These are phyloP conservation scores for Dictyostelium purpureum DNA, from an alignment of 78 protist species.

Conservation along the genomic window DNA sequence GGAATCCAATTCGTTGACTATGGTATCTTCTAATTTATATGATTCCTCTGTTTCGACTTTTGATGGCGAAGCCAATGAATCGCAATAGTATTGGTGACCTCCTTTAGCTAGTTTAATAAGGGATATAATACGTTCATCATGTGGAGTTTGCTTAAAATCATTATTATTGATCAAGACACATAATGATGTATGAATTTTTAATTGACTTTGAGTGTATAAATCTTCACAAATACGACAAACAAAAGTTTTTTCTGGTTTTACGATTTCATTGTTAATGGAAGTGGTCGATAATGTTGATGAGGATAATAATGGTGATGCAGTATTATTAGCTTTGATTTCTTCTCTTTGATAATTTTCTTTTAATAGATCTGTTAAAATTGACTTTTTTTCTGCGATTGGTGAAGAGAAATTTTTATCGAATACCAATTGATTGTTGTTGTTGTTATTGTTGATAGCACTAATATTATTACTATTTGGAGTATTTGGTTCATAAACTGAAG, in stretches of 20 bases:
- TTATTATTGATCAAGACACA: slow-evolving; percentile 43
- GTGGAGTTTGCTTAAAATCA: slow-evolving; percentile 43
- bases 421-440: neutral
- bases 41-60: neutral
- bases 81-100: neutral
- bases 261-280: too few relatives aligned
- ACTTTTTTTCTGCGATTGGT: slow-evolving; percentile 19
- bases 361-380: slow-evolving; percentile 36
- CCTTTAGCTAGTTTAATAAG: slow-evolving; percentile 28
- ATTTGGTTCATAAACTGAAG: neutral
- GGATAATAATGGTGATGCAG: neutral
- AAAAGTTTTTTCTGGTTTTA: slow-evolving; percentile 9
- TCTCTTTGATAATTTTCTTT: slow-evolving; percentile 18
- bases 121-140: slow-evolving; percentile 47
- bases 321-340: neutral
- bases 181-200: slow-evolving; percentile 34
- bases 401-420: slow-evolving; percentile 4
- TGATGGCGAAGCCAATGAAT: slow-evolving; percentile 18
- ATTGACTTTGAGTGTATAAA: neutral
- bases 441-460: neutral
- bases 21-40: slow-evolving; percentile 28
- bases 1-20: slow-evolving; percentile 27
- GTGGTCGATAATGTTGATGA: neutral
- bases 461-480: neutral
- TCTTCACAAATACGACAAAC: slow-evolving; percentile 80